Base-by-base conservation (phyloP, 108 stramenopile species). In the Nitzschia palea region DNA sequence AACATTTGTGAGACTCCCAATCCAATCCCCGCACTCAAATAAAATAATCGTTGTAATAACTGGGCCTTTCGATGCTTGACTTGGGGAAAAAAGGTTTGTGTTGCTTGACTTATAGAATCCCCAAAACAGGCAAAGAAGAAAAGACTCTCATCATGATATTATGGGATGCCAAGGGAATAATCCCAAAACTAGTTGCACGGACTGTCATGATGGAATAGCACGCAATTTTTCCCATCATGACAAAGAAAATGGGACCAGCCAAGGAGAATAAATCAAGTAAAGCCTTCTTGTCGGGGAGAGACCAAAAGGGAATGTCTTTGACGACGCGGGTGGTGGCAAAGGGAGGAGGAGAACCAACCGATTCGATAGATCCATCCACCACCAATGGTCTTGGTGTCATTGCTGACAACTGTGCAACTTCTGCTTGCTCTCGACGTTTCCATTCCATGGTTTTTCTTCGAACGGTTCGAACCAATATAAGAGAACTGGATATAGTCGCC, bases 51-150 rank as follows among this genome's bases (percentile, higher is more conserved):
- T 36, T 58, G 37, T 27, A 73, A 27, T 17, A 70, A 45, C 48
- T 54, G 55, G 4, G 31, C 47, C 17, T 74, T 77, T 14, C 28
- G 20, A 18, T 65, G 20, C 47, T 81, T 62, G 14, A 92, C 76
- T 31, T 75, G 81, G 0, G 97, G 97, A 22, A 95, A 69, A 64
- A 93, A 97, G 17, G 89, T 87, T 69, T 97, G 97, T 15, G 93
- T 88, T 1, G 90, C 79, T 65, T 94, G 93, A 23, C 80, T 70
- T 4, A 97, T 26, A 2, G 93, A 83, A 68, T 98, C 95, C 5
- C 95, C 96, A 55, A 95, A 90, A 14, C 92, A 96, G 8, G 71
- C 77, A 77, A 91, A 96, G 72, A 97, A 96, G 80, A 96, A 97
- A 94, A 97, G 33, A 97, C 67, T 42, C 91, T 63, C 80, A 95